Conservation (phyloP, 2,329 filamentous ascomycete genomes). For the Pseudogymnoascus sp. region DNA sequence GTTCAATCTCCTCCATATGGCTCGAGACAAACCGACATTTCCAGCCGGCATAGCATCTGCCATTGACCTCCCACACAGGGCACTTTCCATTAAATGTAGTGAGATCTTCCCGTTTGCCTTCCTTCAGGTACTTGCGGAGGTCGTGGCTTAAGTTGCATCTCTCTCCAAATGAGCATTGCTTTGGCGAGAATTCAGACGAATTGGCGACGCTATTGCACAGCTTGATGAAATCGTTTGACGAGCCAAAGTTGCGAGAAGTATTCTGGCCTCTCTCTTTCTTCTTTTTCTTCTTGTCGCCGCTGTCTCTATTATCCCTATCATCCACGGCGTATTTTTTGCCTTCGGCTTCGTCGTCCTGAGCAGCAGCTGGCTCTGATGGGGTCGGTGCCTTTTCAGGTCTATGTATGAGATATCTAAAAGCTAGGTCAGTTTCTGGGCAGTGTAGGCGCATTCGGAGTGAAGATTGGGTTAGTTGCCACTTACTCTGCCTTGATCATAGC, state of each 20-base stretch:
- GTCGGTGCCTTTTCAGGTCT: conserved; percentile 12
- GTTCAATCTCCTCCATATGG: conserved; percentile 74
- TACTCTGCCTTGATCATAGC: conserved; percentile 28
- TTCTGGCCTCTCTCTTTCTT: conserved; percentile 71
- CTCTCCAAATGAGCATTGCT: conserved; percentile 68
- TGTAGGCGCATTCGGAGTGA: neutral
- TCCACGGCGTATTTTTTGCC: conserved; percentile 41
- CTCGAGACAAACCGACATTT: conserved; percentile 86
- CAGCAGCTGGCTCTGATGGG: conserved; percentile 17
- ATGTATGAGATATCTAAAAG: conserved; percentile 25
- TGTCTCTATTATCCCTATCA: conserved; percentile 26
- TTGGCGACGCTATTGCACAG: conserved; percentile 70
- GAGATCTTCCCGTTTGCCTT: conserved; percentile 75
- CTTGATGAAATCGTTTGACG: conserved; percentile 66
- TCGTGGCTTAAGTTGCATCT: conserved; percentile 79
- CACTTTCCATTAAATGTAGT: conserved; percentile 70
- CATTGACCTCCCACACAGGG: conserved; percentile 70
- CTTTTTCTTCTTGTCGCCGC: conserved; percentile 41
- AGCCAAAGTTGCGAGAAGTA: conserved; percentile 72
- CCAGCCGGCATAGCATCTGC: conserved; percentile 79
- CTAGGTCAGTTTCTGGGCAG: neutral
- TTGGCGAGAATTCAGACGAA: conserved; percentile 73
- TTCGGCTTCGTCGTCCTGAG: conserved; percentile 49
- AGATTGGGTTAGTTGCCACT: conserved; percentile 13
- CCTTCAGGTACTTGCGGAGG: conserved; percentile 72